These are phyloP conservation scores for Hypoxylon intermedium DNA, from an alignment of 495 filamentous ascomycete genomes.

Conservation along the genomic window DNA sequence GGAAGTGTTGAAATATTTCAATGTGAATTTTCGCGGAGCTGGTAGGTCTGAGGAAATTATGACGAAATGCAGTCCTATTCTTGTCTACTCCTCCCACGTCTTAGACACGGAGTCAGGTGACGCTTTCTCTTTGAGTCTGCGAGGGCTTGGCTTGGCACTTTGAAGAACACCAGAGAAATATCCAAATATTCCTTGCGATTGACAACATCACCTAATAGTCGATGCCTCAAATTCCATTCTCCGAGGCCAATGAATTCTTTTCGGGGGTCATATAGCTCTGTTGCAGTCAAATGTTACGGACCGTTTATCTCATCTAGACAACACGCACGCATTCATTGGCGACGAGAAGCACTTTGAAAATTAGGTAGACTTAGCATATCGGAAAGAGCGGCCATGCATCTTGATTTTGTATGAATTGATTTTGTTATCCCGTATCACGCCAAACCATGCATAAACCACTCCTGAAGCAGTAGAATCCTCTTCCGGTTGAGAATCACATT, in stretches of 20 bases:
- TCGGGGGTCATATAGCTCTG: too few species aligned
- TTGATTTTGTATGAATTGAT: constrained; percentile 43
- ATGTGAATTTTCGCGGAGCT: background rate
- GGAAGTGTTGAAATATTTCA: background rate
- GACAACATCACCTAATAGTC: too few species aligned
- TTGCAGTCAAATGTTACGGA: too few species aligned
- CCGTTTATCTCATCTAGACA: background rate
- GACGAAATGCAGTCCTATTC: constrained; percentile 23
- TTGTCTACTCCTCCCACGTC: constrained; percentile 16
- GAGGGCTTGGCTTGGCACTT: background rate
- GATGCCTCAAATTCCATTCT: too few species aligned
- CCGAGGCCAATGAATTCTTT: too few species aligned
- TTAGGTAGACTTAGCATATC: too few species aligned
- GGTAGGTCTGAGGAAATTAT: constrained; percentile 6
- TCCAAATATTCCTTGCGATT: background rate
- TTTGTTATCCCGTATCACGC: constrained; percentile 47
- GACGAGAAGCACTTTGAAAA: background rate
- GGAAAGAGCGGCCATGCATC: too few species aligned
- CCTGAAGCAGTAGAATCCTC: constrained; percentile 37
- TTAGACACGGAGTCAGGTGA: constrained; percentile 33
- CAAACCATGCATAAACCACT: constrained; percentile 46
- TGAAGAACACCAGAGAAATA: background rate
- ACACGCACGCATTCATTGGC: background rate
- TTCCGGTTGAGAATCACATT: constrained; percentile 30
- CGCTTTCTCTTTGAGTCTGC: background rate